Base-by-base conservation (phyloP, 257 asterid species). In the Penstemon davidsonii region DNA sequence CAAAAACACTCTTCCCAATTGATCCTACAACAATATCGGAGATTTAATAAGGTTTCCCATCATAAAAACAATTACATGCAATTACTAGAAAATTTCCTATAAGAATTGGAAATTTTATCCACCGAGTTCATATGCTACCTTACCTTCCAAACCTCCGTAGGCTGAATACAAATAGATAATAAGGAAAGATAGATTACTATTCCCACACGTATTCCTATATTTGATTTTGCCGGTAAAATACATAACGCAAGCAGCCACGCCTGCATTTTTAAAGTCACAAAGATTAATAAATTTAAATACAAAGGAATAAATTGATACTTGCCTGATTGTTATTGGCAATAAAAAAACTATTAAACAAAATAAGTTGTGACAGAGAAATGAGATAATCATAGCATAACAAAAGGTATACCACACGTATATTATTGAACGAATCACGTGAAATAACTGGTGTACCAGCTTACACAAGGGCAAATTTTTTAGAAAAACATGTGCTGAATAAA, bases 131-230 rank as follows among this genome's bases (percentile, higher is more conserved):
- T 18, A 65, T 59, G 60, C 13, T 60, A 51, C 52, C 69, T 73
- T 81, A 93, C 99, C 97, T 85, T 77, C 99, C 99, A 93, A 70
- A 87, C 96, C 66, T 87, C 95, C 15, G 76, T 70, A 53, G 99
- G 99, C 85, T 88, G 97, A 75, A 81, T 79, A 84, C 82, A 75
- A 33, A 90, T 40, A 3, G 97, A 88, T 64, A 90, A 70, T 55
- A 86, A 33, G 57, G 91, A 81, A 43, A 93, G 87, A 73, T 71
- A 87, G 51, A 68, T 64, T 19, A 93, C 96, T 42, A 93, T 75
- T 42, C 92, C 92, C 37, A 88, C 66, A 49, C 99, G 96, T 71
- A 87, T 74, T 38, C 66, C 52, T 44, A 79, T 69, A 42, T 78
- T 79, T 7, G 95, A 80, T 73, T 83, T 85, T 68, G 99, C 99